phyloP scores from a whole-genome alignment of 1,284 basidiomycete species.

The Megacollybia platyphylla region DNA sequence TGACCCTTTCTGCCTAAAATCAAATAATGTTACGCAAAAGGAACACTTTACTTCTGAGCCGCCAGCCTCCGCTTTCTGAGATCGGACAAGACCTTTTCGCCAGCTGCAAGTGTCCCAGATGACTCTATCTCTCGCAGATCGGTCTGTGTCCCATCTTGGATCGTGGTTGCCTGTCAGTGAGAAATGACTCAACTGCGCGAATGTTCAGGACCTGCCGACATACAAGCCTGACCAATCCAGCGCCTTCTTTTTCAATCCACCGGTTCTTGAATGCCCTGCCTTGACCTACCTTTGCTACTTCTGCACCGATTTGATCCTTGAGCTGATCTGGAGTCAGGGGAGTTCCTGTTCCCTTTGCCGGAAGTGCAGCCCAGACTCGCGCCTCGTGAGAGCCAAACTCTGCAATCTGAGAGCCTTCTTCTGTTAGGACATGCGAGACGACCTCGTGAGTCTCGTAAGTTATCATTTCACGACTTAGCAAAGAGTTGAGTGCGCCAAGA shows the following conservation, averaged over 20 bases:
- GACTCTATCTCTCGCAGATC: slow-evolving; percentile 70
- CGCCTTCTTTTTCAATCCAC: slow-evolving; percentile 90
- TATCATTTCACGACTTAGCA: slow-evolving; percentile 88
- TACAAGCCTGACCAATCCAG: slow-evolving; percentile 79
- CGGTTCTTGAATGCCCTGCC: slow-evolving; percentile 94
- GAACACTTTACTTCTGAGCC: slow-evolving; percentile 41
- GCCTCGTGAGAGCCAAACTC: slow-evolving; percentile 87
- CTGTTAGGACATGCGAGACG: slow-evolving; percentile 59
- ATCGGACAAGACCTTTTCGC: slow-evolving; percentile 76
- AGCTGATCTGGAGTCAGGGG: slow-evolving; percentile 59
- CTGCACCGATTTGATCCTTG: slow-evolving; percentile 68
- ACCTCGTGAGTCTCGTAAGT: slow-evolving; percentile 71
- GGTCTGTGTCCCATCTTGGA: slow-evolving; percentile 62
- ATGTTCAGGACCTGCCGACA: slow-evolving; percentile 17
- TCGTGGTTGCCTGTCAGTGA: slow-evolving; percentile 35
- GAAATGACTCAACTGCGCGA: background rate
- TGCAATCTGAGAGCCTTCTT: slow-evolving; percentile 74
- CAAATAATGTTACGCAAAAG: slow-evolving; percentile 1
- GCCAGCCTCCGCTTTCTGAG: slow-evolving; percentile 88
- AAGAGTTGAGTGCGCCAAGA: slow-evolving; percentile 81
- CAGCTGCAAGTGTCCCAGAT: slow-evolving; percentile 56
- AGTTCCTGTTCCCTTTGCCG: slow-evolving; percentile 51
- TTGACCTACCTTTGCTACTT: slow-evolving; percentile 84
- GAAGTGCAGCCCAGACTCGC: slow-evolving; percentile 80
- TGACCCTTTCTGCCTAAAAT: slow-evolving; percentile 69